Percentiles rank a stretch among this genome's conserved stretches.
phyloP scores from a whole-genome alignment of 106 monocot species.

The Dendrobium huoshanense region DNA sequence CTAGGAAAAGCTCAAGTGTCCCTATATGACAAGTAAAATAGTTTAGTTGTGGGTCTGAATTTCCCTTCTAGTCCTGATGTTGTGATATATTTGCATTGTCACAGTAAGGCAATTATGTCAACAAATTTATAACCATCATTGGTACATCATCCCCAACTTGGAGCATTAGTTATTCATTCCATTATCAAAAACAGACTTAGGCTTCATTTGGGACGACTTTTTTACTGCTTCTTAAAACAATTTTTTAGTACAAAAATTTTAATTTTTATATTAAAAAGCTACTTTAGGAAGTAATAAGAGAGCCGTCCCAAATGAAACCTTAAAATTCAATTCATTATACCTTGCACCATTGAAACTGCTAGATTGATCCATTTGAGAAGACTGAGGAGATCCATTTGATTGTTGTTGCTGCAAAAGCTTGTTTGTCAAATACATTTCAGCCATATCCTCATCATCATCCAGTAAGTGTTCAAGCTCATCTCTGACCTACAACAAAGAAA shows the following conservation, averaged over 20 bases:
- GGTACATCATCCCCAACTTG: neutral
- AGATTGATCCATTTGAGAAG: conserved; percentile 15
- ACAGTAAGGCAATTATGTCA: neutral
- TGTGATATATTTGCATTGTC: too few relatives aligned
- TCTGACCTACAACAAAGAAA: conserved; percentile 40
- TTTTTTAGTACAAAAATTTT: too few relatives aligned
- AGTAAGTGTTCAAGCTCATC: conserved; percentile 78
- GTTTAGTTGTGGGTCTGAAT: too few relatives aligned
- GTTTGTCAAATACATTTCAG: conserved; percentile 73
- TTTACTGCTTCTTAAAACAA: too few relatives aligned
- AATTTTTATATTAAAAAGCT: too few relatives aligned
- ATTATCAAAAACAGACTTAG: neutral
- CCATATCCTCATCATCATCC: conserved; percentile 79
- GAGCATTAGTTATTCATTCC: neutral
- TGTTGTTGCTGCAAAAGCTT: conserved; percentile 39
- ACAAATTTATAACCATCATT: neutral
- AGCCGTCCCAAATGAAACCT: too few relatives aligned
- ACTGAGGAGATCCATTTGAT: conserved; percentile 21
- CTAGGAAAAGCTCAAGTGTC: too few relatives aligned
- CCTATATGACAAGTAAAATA: too few relatives aligned
- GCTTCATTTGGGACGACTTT: too few relatives aligned
- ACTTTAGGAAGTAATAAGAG: too few relatives aligned
- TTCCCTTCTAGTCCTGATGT: too few relatives aligned
- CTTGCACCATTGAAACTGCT: conserved; percentile 26
- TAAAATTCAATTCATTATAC: conserved; percentile 13